Percentiles rank a stretch among this genome's conserved stretches.
These are phyloP conservation scores for Zopfochytrium polystomum DNA, from an alignment of 371 early-diverging fungal species.

Conservation along the genomic window DNA sequence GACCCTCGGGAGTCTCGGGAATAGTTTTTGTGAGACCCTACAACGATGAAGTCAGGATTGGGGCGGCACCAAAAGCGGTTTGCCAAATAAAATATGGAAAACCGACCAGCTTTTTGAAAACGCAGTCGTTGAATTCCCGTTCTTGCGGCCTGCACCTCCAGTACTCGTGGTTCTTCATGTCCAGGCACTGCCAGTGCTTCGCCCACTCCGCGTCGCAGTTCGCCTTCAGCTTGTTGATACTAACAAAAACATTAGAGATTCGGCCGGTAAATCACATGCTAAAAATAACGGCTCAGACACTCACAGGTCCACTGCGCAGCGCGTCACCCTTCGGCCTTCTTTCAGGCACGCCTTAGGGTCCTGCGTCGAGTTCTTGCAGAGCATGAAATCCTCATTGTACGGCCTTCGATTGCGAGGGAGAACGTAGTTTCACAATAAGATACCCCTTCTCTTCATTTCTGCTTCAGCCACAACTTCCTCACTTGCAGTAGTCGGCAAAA, in stretches of 20 bases:
- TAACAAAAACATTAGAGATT: slow-evolving; percentile 31
- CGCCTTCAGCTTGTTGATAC: slow-evolving; percentile 80
- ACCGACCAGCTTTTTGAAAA: slow-evolving; percentile 83
- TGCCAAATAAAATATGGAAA: not conserved
- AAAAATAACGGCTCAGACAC: slow-evolving; percentile 21
- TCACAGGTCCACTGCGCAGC: slow-evolving; percentile 88
- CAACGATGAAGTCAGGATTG: not conserved
- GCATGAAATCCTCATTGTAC: slow-evolving; percentile 94
- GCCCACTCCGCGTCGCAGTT: slow-evolving; percentile 87
- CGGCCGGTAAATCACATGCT: not conserved
- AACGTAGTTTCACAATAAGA: not conserved
- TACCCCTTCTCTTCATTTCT: not conserved
- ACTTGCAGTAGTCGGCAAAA: slow-evolving; percentile 83
- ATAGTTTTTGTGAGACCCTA: slow-evolving; percentile 77
- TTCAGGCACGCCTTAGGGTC: slow-evolving; percentile 87
- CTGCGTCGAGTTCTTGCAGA: slow-evolving; percentile 87
- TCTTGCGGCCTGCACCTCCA: slow-evolving; percentile 80
- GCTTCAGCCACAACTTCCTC: slow-evolving; percentile 27
- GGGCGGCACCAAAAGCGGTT: not conserved
- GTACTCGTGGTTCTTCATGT: slow-evolving; percentile 83
- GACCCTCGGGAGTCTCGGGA: slow-evolving; percentile 68
- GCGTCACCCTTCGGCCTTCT: slow-evolving; percentile 93
- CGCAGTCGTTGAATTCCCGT: slow-evolving; percentile 79
- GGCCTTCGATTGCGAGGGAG: slow-evolving; percentile 13
- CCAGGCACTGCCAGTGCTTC: slow-evolving; percentile 90